These are phyloP conservation scores for Sonneratia caseolaris DNA, from an alignment of 345 rosid genomes.

Conservation along the genomic window DNA sequence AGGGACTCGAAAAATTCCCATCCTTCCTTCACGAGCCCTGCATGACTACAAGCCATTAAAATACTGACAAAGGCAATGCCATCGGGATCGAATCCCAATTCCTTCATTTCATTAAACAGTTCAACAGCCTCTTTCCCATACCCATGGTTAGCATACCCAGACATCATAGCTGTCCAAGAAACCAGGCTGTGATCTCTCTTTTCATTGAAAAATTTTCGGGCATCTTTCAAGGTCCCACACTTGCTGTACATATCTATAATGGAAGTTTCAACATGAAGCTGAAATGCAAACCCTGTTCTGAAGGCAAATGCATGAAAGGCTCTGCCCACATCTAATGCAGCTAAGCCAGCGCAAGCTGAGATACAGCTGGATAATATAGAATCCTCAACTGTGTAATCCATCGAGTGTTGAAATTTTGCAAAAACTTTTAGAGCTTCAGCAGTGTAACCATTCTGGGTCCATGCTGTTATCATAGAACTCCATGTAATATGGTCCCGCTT, in stretches of 20 bases:
- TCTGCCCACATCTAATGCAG: slow-evolving; percentile 5
- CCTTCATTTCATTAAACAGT: slow-evolving; percentile 6
- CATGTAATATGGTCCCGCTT: slow-evolving; percentile 6
- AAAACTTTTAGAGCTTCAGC: slow-evolving; percentile 8
- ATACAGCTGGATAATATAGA: slow-evolving; percentile 10
- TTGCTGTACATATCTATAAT: not conserved
- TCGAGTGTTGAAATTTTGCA: slow-evolving; percentile 4
- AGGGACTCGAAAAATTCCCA: slow-evolving; percentile 6
- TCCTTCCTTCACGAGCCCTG: slow-evolving; percentile 15
- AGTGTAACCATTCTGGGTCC: slow-evolving; percentile 1
- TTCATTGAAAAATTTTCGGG: not conserved
- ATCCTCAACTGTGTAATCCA: slow-evolving; percentile 1
- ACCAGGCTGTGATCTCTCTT: not conserved
- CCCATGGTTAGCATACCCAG: slow-evolving; percentile 3
- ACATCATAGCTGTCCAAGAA: slow-evolving; percentile 4
- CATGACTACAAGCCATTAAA: slow-evolving; percentile 13
- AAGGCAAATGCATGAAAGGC: slow-evolving; percentile 3
- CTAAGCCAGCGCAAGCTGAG: slow-evolving; percentile 13
- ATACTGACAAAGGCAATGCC: slow-evolving; percentile 7
- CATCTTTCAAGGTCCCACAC: slow-evolving; percentile 10
- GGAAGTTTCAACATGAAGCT: not conserved
- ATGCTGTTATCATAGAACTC: slow-evolving; percentile 8
- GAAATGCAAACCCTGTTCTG: slow-evolving; percentile 3
- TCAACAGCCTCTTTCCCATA: not conserved
- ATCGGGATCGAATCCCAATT: slow-evolving; percentile 7